Conservation (phyloP, 768 basidiomycete species). For the Tubosaeta sp. region DNA sequence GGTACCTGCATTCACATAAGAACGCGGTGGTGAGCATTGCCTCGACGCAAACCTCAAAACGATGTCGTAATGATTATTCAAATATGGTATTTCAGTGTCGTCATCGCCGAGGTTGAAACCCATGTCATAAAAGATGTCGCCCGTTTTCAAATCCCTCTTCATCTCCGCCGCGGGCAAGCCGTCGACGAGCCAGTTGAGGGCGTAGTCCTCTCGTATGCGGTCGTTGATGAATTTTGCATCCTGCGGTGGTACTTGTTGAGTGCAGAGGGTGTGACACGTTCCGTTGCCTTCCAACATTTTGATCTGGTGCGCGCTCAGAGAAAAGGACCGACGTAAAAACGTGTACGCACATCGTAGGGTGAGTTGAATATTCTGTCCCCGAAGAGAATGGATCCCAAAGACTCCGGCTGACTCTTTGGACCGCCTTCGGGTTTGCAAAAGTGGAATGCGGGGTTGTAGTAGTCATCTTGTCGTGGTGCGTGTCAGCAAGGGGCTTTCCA, state of each 20-base stretch:
- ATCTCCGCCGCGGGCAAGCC: slow-evolving; percentile 92
- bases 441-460: slow-evolving; percentile 81
- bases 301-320: slow-evolving; percentile 45
- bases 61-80: slow-evolving; percentile 94
- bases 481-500: slow-evolving; percentile 4
- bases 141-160: slow-evolving; percentile 73
- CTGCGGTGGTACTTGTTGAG: slow-evolving; percentile 51
- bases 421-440: slow-evolving; percentile 83
- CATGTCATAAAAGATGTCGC: slow-evolving; percentile 89
- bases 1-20: slow-evolving; percentile 56
- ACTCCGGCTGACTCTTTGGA: slow-evolving; percentile 71
- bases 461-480: slow-evolving; percentile 62
- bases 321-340: not conserved
- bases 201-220: slow-evolving; percentile 88
- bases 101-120: slow-evolving; percentile 88
- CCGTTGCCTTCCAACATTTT: slow-evolving; percentile 73
- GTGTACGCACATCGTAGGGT: slow-evolving; percentile 68
- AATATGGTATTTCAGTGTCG: slow-evolving; percentile 59
- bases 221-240: slow-evolving; percentile 89
- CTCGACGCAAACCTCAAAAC: slow-evolving; percentile 53
- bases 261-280: slow-evolving; percentile 77
- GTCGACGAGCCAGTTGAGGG: slow-evolving; percentile 92
- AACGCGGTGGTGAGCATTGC: not conserved
- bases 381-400: slow-evolving; percentile 90
- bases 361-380: slow-evolving; percentile 94